Percentiles rank a stretch among this genome's conserved stretches.
These are phyloP conservation scores for Hypsizygus marmoreus DNA, from an alignment of 768 basidiomycete genomes.

Conservation along the genomic window DNA sequence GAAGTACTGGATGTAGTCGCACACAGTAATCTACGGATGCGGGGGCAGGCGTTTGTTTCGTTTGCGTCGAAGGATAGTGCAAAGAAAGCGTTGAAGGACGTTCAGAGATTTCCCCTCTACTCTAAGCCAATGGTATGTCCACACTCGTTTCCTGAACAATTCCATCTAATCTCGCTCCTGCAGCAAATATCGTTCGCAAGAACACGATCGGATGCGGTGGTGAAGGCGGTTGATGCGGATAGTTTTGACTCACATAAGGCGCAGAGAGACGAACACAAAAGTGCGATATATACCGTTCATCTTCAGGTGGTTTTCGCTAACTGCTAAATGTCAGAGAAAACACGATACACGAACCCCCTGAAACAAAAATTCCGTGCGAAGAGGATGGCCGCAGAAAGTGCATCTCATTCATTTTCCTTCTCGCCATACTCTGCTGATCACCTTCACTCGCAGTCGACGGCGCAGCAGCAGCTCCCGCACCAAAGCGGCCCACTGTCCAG, in stretches of 20 bases:
- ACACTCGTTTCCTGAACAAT: neutral
- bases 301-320: conserved; percentile 10
- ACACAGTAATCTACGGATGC: conserved; percentile 93
- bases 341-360: conserved; percentile 87
- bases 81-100: conserved; percentile 87
- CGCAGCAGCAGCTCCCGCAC: conserved; percentile 58
- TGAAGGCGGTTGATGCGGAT: conserved; percentile 69
- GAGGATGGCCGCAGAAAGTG: conserved; percentile 80
- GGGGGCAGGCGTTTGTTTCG: conserved; percentile 97
- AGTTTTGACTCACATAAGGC: conserved; percentile 77
- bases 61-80: conserved; percentile 85
- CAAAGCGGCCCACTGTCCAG: conserved; percentile 84
- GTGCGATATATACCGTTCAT: conserved; percentile 44
- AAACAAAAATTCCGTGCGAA: conserved; percentile 85
- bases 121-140: conserved; percentile 91
- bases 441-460: conserved; percentile 71
- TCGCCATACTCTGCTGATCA: conserved; percentile 13
- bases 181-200: conserved; percentile 96
- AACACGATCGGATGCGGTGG: conserved; percentile 87
- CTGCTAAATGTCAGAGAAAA: conserved; percentile 51
- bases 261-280: conserved; percentile 78
- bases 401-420: conserved; percentile 18
- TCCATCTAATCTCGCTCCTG: conserved; percentile 1
- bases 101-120: conserved; percentile 91
- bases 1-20: conserved; percentile 95